Base-by-base conservation (phyloP, 805 yeast genomes). In the Saccharomycopsis fermentans region DNA sequence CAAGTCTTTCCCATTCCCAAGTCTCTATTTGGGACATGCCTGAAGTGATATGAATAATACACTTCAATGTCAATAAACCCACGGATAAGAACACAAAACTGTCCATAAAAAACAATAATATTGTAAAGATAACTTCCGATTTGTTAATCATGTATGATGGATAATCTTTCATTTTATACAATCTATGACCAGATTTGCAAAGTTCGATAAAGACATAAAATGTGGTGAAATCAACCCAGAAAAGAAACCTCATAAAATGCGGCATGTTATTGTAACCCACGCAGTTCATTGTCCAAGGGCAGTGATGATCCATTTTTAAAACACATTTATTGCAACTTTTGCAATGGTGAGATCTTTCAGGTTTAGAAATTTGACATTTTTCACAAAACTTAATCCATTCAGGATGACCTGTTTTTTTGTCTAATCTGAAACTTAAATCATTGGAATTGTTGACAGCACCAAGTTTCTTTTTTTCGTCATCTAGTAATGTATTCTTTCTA, bases 281-380 rank as follows among this genome's bases (percentile, higher is more conserved):
- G 67, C 97, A 91, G 67, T 88, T 91, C 69, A 81, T 80, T 0
- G 96, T 89, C 97, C 97, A 91, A 0, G 97, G 96, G 68, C 63
- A 84, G 71, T 90, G 97, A 69, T 90, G 97, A 69, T 90, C 97
- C 97, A 90, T 91, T 67, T 81, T 80, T 59, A 90, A 69, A 16
- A 90, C 85, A 70, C 97, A 90, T 48, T 66, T 68, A 6, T 79
- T 75, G 67, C 95, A 89, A 0, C 81, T 78, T 66, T 85, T 86
- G 70, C 97, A 90, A 71, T 90, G 97, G 67, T 90, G 97, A 2
- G 89, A 66, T 62, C 97, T 71, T 66, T 85, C 92, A 0, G 96
- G 96, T 68, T 90, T 90, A 69, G 77, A 82, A 47, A 69, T 71
- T 47, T 83, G 65, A 70, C 97, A 90, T 68, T 87, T 90, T 59